These are phyloP conservation scores for Neurospora sp. DNA, from an alignment of 2,329 filamentous ascomycete genomes.

Conservation along the genomic window DNA sequence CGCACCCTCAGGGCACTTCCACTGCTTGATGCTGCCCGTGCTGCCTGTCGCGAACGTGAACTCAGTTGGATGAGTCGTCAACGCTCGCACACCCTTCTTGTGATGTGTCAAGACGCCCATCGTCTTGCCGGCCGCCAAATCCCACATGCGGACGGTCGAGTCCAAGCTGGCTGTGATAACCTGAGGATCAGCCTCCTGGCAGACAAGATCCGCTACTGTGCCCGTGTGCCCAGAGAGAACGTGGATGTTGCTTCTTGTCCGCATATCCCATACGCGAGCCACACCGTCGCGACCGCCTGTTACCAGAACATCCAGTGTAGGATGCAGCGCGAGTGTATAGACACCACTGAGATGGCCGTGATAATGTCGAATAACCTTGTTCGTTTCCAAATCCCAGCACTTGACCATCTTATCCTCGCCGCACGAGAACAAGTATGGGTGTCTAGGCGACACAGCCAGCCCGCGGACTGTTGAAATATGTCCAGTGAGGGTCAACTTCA, in stretches of 20 bases:
- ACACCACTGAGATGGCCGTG: slow-evolving; percentile 95
- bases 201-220: slow-evolving; percentile 81
- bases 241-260: slow-evolving; percentile 89
- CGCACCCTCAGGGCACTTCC: slow-evolving; percentile 94
- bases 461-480: slow-evolving; percentile 92
- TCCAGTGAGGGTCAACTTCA: slow-evolving; percentile 79
- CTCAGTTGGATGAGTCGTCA: slow-evolving; percentile 79
- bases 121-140: slow-evolving; percentile 89
- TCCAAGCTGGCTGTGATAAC: slow-evolving; percentile 91
- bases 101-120: slow-evolving; percentile 96
- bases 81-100: slow-evolving; percentile 87
- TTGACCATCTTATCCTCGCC: slow-evolving; percentile 99
- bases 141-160: slow-evolving; percentile 85
- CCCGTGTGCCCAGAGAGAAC: slow-evolving; percentile 84
- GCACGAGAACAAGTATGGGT: slow-evolving; percentile 96
- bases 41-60: slow-evolving; percentile 94
- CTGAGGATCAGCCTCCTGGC: slow-evolving; percentile 93
- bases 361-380: slow-evolving; percentile 96
- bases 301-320: slow-evolving; percentile 86
- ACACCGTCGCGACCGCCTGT: slow-evolving; percentile 93
- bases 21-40: slow-evolving; percentile 94
- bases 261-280: slow-evolving; percentile 96
- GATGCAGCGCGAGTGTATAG: slow-evolving; percentile 87
- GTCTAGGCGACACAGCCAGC: slow-evolving; percentile 80
- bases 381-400: slow-evolving; percentile 99